These are phyloP conservation scores for Pythium guiyangense DNA, from an alignment of 352 stramenopile species.

Conservation along the genomic window DNA sequence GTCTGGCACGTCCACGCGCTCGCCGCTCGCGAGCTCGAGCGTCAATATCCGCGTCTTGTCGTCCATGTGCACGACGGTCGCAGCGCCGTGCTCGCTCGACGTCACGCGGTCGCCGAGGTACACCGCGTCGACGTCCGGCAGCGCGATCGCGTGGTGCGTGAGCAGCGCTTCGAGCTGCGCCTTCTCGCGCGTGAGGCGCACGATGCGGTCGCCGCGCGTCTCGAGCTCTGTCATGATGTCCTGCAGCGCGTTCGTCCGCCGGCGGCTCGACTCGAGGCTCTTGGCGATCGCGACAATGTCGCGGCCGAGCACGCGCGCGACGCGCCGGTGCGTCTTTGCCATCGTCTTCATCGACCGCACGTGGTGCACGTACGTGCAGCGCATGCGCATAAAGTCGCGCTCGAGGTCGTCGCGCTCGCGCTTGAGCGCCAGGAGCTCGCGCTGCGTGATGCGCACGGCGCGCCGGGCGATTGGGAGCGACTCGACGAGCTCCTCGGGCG, in stretches of 20 bases:
- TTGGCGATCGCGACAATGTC: slow-evolving; percentile 50
- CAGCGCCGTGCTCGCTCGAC: slow-evolving; percentile 40
- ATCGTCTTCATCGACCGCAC: slow-evolving; percentile 61
- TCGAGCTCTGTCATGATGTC: slow-evolving; percentile 83
- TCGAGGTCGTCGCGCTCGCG: slow-evolving; percentile 78
- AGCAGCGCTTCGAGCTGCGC: slow-evolving; percentile 49
- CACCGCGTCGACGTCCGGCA: slow-evolving; percentile 60
- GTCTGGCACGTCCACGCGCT: slow-evolving; percentile 48
- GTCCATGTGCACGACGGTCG: slow-evolving; percentile 34
- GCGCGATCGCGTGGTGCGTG: slow-evolving; percentile 27
- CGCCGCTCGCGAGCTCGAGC: slow-evolving; percentile 39
- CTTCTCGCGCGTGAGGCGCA: slow-evolving; percentile 64
- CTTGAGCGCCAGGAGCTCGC: slow-evolving; percentile 59
- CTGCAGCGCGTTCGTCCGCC: slow-evolving; percentile 66
- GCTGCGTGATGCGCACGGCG: slow-evolving; percentile 70
- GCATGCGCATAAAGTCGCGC: slow-evolving; percentile 61
- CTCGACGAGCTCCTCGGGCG: slow-evolving; percentile 71
- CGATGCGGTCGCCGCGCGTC: slow-evolving; percentile 37
- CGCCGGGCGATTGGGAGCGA: slow-evolving; percentile 57
- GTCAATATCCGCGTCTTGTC: slow-evolving; percentile 36
- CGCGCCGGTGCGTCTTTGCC: slow-evolving; percentile 65
- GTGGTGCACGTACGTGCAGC: slow-evolving; percentile 57
- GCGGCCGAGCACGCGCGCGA: slow-evolving; percentile 36
- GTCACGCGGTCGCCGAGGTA: slow-evolving; percentile 57
- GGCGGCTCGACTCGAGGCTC: slow-evolving; percentile 57